phyloP scores from a whole-genome alignment of 2,329 filamentous ascomycete genomes.

The Trichophyton schoenleinii region DNA sequence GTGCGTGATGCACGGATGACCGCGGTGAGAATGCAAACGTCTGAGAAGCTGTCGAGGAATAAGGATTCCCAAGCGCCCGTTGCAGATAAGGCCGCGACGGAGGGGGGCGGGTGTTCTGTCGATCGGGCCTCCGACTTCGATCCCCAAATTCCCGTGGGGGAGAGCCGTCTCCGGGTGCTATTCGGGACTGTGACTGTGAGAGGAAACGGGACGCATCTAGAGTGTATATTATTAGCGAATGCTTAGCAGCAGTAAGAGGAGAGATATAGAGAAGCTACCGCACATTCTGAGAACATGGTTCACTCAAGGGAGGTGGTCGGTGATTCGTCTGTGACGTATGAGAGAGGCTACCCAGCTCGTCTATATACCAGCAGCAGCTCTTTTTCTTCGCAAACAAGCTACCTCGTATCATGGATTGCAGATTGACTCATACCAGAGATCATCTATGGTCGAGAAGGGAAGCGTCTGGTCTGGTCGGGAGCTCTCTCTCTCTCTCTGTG shows the following conservation, averaged over 20 bases:
- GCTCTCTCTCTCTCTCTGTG: background rate
- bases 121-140: conserved; percentile 35
- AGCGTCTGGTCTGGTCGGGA: background rate
- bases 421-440: background rate
- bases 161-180: conserved; percentile 56
- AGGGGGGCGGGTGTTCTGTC: conserved; percentile 34
- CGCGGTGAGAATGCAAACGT: conserved; percentile 66
- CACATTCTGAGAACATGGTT: conserved; percentile 16
- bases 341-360: background rate
- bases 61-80: conserved; percentile 58
- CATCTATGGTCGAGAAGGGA: background rate
- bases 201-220: conserved; percentile 92
- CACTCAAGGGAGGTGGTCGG: background rate
- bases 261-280: background rate
- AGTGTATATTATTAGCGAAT: background rate
- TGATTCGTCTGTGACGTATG: background rate
- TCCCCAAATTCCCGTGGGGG: conserved; percentile 35
- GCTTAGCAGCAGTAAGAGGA: background rate
- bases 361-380: background rate
- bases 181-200: conserved; percentile 84
- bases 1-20: conserved; percentile 60
- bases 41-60: conserved; percentile 59
- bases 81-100: conserved; percentile 39
- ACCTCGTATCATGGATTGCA: background rate
- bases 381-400: background rate